Percentiles rank a stretch among this genome's conserved stretches.
Conservation (phyloP, 2,329 filamentous ascomycete genomes). For the Talaromyces sp. region DNA sequence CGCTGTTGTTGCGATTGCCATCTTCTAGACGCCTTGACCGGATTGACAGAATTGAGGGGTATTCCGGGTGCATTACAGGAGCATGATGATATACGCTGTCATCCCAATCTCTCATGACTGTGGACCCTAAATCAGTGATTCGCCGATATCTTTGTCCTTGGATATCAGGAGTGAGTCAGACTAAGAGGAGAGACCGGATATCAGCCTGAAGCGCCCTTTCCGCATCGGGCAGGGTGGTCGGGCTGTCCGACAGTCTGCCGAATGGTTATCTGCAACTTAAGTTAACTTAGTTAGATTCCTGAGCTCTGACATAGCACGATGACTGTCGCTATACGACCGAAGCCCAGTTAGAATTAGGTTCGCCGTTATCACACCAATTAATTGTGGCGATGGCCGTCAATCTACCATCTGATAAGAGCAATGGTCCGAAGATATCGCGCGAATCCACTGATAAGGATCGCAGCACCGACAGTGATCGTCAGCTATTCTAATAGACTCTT, state of each 20-base stretch:
- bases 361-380: background rate
- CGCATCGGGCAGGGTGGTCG: background rate
- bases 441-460: background rate
- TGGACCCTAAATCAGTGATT: background rate
- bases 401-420: background rate
- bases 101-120: background rate
- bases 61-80: background rate
- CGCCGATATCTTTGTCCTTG: background rate
- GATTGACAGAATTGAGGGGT: background rate
- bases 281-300: background rate
- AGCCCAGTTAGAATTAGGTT: background rate
- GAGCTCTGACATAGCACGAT: background rate
- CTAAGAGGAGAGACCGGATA: background rate
- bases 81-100: background rate
- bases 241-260: background rate
- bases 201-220: background rate
- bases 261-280: background rate
- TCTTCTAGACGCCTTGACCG: background rate
- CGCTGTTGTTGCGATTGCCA: background rate
- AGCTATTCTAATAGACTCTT: background rate
- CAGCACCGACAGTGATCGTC: background rate
- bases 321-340: background rate
- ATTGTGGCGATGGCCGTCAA: background rate
- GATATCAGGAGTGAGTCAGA: background rate
- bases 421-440: background rate